Evolutionary conservation across 2,329 filamentous ascomycete genomes (phyloP).

Genomic region (Pyrenophora graminea): DNA sequence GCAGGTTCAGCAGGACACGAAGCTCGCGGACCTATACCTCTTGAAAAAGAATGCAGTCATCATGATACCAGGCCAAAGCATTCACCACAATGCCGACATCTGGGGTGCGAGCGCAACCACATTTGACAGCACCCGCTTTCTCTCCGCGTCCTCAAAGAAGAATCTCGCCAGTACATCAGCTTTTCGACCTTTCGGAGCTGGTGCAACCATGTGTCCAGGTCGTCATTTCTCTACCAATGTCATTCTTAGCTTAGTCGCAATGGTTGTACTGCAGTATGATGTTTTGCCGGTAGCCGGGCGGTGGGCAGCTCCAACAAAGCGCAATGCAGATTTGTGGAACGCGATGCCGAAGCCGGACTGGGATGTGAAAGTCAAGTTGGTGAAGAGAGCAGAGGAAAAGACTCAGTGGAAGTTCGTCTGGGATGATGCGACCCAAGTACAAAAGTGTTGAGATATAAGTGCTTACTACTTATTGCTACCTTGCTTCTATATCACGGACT

Average conservation of each 20-base stretch:
- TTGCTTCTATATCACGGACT: too few relatives aligned
- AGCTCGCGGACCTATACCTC: conserved; percentile 38
- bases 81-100: conserved; percentile 37
- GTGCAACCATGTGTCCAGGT: conserved; percentile 44
- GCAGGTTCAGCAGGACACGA: conserved; percentile 44
- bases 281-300: conserved; percentile 23
- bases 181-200: conserved; percentile 44
- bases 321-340: conserved; percentile 37
- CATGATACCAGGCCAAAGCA: conserved; percentile 42
- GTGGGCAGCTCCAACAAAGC: conserved; percentile 30
- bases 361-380: conserved; percentile 27
- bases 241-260: conserved; percentile 38
- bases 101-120: conserved; percentile 40
- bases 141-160: conserved; percentile 11
- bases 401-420: conserved; percentile 30
- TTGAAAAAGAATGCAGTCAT: conserved; percentile 45
- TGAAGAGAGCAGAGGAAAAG: conserved; percentile 3
- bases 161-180: conserved; percentile 30
- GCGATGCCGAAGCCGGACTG: conserved; percentile 39
- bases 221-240: conserved; percentile 46
- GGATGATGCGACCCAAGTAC: conserved; percentile 1
- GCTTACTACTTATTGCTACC: too few relatives aligned
- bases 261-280: conserved; percentile 43
- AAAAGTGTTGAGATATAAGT: not conserved
- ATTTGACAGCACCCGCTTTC: conserved; percentile 45